Evolutionary conservation across 2,329 filamentous ascomycete species (phyloP), one percentile per base, ranked within the genome.

Genomic region (Beauveria caledonica): DNA sequence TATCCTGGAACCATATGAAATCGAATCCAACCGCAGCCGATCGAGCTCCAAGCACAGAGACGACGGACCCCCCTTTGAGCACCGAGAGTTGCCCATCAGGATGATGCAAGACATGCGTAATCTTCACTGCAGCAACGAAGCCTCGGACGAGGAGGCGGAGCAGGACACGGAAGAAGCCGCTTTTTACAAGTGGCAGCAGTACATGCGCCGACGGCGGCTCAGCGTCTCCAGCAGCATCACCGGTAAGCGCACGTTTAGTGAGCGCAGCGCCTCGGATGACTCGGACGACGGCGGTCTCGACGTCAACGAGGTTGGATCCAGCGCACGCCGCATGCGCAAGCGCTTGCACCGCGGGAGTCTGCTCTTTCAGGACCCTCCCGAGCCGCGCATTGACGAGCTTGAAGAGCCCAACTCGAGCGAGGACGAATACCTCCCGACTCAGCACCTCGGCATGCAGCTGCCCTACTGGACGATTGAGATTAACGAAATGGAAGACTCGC

Each of bases 201-300:
- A 76, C 54, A 71, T 71, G 58, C 74, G 79, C 56, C 72, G 72
- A 36, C 75, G 75, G 45, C 73, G 80, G 25, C 76, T 80, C 68
- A 81, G 77, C 57, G 76, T 78, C 65, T 79, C 80, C 51, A 82
- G 79, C 64, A 82, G 79, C 68, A 78, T 82, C 58, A 53, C 51
- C 5, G 78, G 79, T 64, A 83, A 83, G 71, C 74, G 80, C 42
- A 81, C 79, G 27, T 77, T 81, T 64, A 80, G 76, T 66, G 80
- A 82, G 67, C 76, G 80, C 60, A 80, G 78, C 67, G 80, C 80
- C 63, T 78, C 77, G 9, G 79, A 80, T 62, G 70, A 74, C 60
- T 71, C 75, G 13, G 74, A 74, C 46, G 67, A 73, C 15, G 71
- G 71, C 17, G 65, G 71, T 19, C 70, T 73, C 44, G 77, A 80